Conservation (phyloP, 2,329 filamentous ascomycete genomes). For the Penicillium sp. region DNA sequence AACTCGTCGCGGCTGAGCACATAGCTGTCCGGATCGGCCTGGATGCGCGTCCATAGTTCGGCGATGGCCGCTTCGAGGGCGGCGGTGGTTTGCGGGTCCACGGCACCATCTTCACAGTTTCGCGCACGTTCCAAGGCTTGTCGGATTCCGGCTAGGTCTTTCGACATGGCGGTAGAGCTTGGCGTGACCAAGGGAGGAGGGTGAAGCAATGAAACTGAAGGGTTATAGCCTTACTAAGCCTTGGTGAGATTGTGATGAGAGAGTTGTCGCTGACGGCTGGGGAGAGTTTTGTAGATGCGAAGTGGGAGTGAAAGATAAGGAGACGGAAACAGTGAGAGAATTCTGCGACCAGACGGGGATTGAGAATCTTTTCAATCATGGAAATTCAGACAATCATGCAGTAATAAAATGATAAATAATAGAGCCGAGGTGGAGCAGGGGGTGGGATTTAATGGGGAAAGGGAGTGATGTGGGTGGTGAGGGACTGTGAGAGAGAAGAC, state of each 20-base stretch:
- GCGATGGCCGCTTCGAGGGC: slow-evolving; percentile 67
- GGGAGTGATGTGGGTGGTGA: slow-evolving; percentile 1
- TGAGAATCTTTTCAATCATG: slow-evolving; percentile 21
- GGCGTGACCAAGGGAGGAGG: not conserved
- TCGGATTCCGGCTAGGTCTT: slow-evolving; percentile 53
- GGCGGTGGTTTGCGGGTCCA: slow-evolving; percentile 62
- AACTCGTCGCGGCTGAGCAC: slow-evolving; percentile 77
- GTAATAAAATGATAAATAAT: slow-evolving; percentile 9
- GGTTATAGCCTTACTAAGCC: not conserved
- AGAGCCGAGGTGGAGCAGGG: slow-evolving; percentile 25
- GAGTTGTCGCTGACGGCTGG: slow-evolving; percentile 4
- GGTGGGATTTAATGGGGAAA: slow-evolving; percentile 1
- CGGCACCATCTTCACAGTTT: slow-evolving; percentile 66
- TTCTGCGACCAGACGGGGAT: slow-evolving; percentile 20
- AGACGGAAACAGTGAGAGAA: slow-evolving; percentile 8
- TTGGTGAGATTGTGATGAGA: not conserved
- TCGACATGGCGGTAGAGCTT: slow-evolving; percentile 34
- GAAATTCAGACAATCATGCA: not conserved
- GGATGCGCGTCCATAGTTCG: slow-evolving; percentile 68
- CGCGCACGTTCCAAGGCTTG: slow-evolving; percentile 75
- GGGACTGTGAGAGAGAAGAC: not conserved
- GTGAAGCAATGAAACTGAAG: not conserved
- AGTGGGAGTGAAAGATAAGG: not conserved
- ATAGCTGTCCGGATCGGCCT: slow-evolving; percentile 66
- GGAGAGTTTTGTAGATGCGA: slow-evolving; percentile 2